Evolutionary conservation across 1,284 basidiomycete genomes (phyloP).

Genomic region (Ustanciosporium gigantosporum): DNA sequence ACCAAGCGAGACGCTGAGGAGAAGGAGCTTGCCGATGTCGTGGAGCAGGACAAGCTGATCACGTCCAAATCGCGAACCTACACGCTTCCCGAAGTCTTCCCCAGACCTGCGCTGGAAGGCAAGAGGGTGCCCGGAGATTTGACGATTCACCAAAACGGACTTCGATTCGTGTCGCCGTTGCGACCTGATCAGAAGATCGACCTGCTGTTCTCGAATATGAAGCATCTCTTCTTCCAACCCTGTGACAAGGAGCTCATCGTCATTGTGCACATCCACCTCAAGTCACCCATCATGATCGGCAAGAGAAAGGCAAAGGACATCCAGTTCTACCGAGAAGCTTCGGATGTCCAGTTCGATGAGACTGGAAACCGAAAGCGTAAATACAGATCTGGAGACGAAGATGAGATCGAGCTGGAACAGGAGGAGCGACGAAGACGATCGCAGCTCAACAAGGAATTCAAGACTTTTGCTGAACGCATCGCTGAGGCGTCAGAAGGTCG

Average conservation of each 20-base stretch:
- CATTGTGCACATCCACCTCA: conserved; percentile 90
- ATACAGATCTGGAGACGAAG: conserved; percentile 95
- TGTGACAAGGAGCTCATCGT: conserved; percentile 96
- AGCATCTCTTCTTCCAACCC: conserved; percentile 98
- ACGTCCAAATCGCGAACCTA: conserved; percentile 70
- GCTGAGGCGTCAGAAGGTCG: conserved; percentile 80
- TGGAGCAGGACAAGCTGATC: conserved; percentile 87
- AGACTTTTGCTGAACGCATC: conserved; percentile 88
- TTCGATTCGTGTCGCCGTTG: conserved; percentile 81
- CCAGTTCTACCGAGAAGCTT: conserved; percentile 97
- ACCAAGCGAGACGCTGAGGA: conserved; percentile 96
- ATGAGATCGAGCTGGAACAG: conserved; percentile 98
- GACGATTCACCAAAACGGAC: conserved; percentile 96
- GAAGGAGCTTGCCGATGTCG: conserved; percentile 96
- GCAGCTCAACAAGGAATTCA: conserved; percentile 92
- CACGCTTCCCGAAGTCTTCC: conserved; percentile 83
- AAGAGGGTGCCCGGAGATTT: conserved; percentile 89
- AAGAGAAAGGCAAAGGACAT: conserved; percentile 99
- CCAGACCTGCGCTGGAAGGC: conserved; percentile 88
- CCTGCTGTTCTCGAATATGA: conserved; percentile 92
- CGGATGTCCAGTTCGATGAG: conserved; percentile 97
- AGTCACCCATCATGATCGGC: conserved; percentile 95
- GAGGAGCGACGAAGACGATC: conserved; percentile 88
- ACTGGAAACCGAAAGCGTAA: conserved; percentile 98
- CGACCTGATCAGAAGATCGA: conserved; percentile 59